Conservation (phyloP, 75 land plant genomes). For the Selaginella tamariscina region DNA sequence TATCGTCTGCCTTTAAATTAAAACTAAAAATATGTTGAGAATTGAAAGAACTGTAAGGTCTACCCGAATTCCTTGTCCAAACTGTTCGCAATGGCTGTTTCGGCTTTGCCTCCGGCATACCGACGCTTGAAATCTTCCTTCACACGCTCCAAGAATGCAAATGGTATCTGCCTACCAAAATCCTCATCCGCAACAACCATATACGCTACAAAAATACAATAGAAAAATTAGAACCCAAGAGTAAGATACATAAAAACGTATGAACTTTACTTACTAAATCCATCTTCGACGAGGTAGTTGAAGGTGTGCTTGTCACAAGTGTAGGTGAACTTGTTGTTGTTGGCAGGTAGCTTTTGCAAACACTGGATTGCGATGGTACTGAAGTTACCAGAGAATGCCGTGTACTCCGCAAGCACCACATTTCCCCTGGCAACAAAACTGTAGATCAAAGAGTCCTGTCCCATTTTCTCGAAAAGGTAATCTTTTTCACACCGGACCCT, state of each 20-base stretch:
- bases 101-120: conserved; percentile 64
- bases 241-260: too few relatives aligned
- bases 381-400: conserved; percentile 70
- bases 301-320: conserved; percentile 83
- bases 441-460: conserved; percentile 47
- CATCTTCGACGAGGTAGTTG: conserved; percentile 70
- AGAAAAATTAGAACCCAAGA: not conserved
- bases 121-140: conserved; percentile 66
- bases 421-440: conserved; percentile 71
- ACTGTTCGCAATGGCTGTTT: conserved; percentile 48
- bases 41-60: not conserved
- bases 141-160: conserved; percentile 59
- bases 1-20: too few relatives aligned
- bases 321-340: conserved; percentile 69
- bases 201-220: conserved; percentile 33
- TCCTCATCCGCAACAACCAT: conserved; percentile 66
- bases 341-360: conserved; percentile 59
- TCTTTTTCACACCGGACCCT: too few relatives aligned
- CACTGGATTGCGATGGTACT: conserved; percentile 76
- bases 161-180: conserved; percentile 59
- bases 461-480: conserved; percentile 43
- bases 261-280: conserved; percentile 57
- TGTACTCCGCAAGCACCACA: conserved; percentile 73
- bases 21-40: not conserved
- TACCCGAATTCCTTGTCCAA: conserved; percentile 50